These are phyloP conservation scores for Aspergillus egyptiacus DNA, from an alignment of 495 filamentous ascomycete genomes.

Conservation along the genomic window DNA sequence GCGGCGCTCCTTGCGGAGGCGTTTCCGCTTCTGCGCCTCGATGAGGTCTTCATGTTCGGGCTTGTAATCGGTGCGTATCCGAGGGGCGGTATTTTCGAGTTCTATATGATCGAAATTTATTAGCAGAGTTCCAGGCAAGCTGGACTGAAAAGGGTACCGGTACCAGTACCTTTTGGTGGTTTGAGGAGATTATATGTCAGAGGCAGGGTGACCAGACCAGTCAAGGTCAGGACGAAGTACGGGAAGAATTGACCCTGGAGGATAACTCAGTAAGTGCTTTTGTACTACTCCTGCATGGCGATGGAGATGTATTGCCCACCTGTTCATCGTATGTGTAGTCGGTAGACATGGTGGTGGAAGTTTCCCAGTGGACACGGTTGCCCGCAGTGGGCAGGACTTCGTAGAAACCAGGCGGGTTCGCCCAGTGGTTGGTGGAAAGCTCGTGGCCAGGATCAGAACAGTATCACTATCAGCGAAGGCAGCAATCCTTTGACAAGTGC, in stretches of 20 bases:
- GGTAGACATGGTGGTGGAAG: constrained; percentile 67
- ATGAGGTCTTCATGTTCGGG: constrained; percentile 79
- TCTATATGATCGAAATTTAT: constrained; percentile 30
- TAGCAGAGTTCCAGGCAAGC: background rate
- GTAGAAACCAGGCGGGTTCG: constrained; percentile 3
- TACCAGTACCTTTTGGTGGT: constrained; percentile 59
- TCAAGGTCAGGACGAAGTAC: constrained; percentile 91
- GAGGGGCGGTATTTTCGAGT: constrained; percentile 59
- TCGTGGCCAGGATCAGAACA: background rate
- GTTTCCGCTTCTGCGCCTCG: constrained; percentile 75
- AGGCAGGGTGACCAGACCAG: constrained; percentile 80
- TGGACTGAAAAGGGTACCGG: constrained; percentile 1
- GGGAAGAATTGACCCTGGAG: constrained; percentile 92
- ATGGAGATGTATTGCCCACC: constrained; percentile 36
- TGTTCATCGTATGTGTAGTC: constrained; percentile 98
- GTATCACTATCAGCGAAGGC: background rate
- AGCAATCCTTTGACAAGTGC: background rate
- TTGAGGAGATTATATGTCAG: constrained; percentile 81
- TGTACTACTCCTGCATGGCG: background rate
- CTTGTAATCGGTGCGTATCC: constrained; percentile 70
- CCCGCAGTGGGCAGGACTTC: constrained; percentile 25
- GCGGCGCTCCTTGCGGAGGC: constrained; percentile 83
- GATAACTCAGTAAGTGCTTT: background rate
- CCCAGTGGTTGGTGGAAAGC: background rate
- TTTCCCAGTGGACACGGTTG: constrained; percentile 38